Evolutionary conservation across 192 early-diverging fungal genomes (phyloP).

Genomic region (Rhizoclosmatium globosum): DNA sequence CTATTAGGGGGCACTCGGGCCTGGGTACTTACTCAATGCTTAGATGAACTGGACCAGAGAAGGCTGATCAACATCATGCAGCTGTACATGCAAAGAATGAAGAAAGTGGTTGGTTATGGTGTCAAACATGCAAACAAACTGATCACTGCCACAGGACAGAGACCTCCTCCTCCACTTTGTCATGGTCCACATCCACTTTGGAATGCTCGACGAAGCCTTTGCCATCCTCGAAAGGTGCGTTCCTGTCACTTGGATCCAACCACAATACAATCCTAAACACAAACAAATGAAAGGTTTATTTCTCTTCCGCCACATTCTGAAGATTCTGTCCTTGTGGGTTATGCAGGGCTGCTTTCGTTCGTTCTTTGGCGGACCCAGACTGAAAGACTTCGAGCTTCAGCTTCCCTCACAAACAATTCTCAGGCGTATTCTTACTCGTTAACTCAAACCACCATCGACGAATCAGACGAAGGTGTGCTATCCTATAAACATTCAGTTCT

Average conservation of each 20-base stretch:
- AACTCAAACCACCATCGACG: neutral
- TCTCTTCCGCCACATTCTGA: neutral
- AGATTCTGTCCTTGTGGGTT: constrained; percentile 13
- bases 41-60: neutral
- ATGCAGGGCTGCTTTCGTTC: constrained; percentile 12
- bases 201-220: constrained; percentile 9
- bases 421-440: neutral
- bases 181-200: constrained; percentile 14
- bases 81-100: constrained; percentile 5
- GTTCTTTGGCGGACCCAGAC: constrained; percentile 16
- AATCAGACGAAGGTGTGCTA: neutral
- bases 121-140: too few species aligned
- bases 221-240: constrained; percentile 13
- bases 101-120: too few species aligned
- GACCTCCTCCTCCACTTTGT: constrained; percentile 1
- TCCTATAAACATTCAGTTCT: neutral
- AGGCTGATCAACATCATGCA: neutral
- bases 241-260: too few species aligned
- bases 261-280: too few species aligned
- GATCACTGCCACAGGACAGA: too few species aligned
- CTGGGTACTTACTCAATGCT: too few species aligned
- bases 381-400: neutral
- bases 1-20: too few species aligned
- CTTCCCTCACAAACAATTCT: neutral
- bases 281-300: neutral